Percentiles rank a stretch among this genome's conserved stretches.
Evolutionary conservation across 805 yeast species (phyloP).

Genomic region (Wickerhamomyces kurtzmanii): DNA sequence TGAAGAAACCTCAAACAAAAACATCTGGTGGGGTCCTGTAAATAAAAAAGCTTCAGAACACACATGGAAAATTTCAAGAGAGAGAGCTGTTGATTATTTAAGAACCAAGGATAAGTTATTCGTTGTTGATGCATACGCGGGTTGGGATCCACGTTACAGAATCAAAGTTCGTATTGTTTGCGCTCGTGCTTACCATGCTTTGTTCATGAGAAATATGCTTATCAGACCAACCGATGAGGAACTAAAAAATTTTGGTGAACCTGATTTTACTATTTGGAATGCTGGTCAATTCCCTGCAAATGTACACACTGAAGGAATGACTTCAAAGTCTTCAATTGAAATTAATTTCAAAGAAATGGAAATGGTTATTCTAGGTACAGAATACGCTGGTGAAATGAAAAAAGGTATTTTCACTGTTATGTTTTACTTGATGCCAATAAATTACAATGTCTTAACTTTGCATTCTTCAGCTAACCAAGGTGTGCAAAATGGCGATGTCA

Average conservation of each 20-base stretch:
- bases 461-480: constrained; percentile 97
- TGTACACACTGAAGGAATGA: constrained; percentile 93
- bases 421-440: constrained; percentile 98
- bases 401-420: constrained; percentile 98
- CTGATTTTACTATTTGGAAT: constrained; percentile 96
- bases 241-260: constrained; percentile 84
- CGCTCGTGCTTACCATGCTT: constrained; percentile 97
- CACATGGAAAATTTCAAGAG: constrained; percentile 92
- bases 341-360: constrained; percentile 96
- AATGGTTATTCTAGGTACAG: constrained; percentile 97
- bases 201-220: constrained; percentile 97
- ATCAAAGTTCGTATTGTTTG: constrained; percentile 92
- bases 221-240: constrained; percentile 92
- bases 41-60: constrained; percentile 89
- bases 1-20: constrained; percentile 72
- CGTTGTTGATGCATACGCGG: constrained; percentile 95
- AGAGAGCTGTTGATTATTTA: constrained; percentile 93
- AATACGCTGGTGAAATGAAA: constrained; percentile 99
- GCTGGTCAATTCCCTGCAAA: constrained; percentile 99
- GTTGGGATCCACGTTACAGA: constrained; percentile 98
- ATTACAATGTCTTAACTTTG: constrained; percentile 81
- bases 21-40: constrained; percentile 99
- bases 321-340: constrained; percentile 91
- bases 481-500: constrained; percentile 68
- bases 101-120: constrained; percentile 92